Evolutionary conservation across 257 asterid genomes (phyloP), one percentile per base, ranked within the genome.

Genomic region (Agastache rugosa): DNA sequence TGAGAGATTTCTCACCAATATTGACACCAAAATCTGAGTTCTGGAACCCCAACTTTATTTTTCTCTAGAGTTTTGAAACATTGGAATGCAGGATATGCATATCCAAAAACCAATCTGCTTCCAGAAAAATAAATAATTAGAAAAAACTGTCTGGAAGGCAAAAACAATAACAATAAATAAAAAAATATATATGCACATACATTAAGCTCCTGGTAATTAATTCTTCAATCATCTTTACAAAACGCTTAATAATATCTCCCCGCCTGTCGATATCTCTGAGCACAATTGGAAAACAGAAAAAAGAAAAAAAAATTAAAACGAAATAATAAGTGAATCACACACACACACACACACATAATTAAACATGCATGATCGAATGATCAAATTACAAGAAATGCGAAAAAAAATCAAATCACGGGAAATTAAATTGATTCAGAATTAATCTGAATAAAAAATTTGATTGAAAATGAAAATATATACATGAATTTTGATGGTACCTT

Each of bases 21-120:
- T 81, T 90, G 99, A 62, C 99, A 94, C 99, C 99, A 94, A 55
- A 88, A 94, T 11, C 97, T 77, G 78, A 94, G 97, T 65, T 94
- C 96, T 53, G 76, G 89, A 78, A 86, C 84, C 42, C 73, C 89
- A 37, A 85, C 96, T 77, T 69, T 84, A 75, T 89, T 87, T 80
- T 84, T 94, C 86, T 92, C 97, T 39, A 94, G 71, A 1, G 91
- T 84, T 75, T 90, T 94, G 84, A 86, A 94, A 74, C 97, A 92
- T 72, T 86, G 89, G 81, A 84, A 89, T 19, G 97, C 97, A 75
- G 99, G 99, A 70, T 92, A 94, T 8, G 97, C 99, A 80, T 92
- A 94, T 19, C 99, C 99, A 73, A 94, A 85, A 56, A 85, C 85
- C 85, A 90, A 81, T 74, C 99, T 94, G 88, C 22, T 2, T 72